Percentiles rank a stretch among this genome's conserved stretches.
Evolutionary conservation across 129 eudicot genomes (phyloP).

Genomic region (Flaveria bidentis): DNA sequence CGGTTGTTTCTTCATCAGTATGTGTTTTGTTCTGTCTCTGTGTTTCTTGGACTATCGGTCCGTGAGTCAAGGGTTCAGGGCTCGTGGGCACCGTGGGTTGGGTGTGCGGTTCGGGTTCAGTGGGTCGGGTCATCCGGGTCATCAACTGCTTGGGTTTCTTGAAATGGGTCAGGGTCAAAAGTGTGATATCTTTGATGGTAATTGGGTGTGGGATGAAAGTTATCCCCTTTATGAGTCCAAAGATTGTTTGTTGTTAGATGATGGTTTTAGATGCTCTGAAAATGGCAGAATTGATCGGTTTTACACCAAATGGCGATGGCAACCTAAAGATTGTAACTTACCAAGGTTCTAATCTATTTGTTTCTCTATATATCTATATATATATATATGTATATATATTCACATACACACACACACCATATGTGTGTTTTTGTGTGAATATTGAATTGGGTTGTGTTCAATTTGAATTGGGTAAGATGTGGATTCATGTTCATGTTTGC

Average conservation of each 20-base stretch:
- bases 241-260: slow-evolving; percentile 76
- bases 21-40: slow-evolving; percentile 45
- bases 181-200: slow-evolving; percentile 72
- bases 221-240: slow-evolving; percentile 71
- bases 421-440: slow-evolving; percentile 19
- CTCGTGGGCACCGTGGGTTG: slow-evolving; percentile 39
- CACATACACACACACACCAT: not conserved
- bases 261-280: slow-evolving; percentile 75
- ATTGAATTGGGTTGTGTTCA: not conserved
- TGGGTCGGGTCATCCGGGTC: slow-evolving; percentile 28
- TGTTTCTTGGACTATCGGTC: slow-evolving; percentile 60
- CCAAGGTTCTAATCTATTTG: slow-evolving; percentile 56
- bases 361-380: not conserved
- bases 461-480: not conserved
- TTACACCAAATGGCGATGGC: slow-evolving; percentile 93
- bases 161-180: slow-evolving; percentile 44
- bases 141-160: slow-evolving; percentile 52
- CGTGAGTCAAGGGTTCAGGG: slow-evolving; percentile 35
- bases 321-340: slow-evolving; percentile 78
- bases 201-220: slow-evolving; percentile 87
- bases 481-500: slow-evolving; percentile 17
- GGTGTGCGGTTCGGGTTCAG: slow-evolving; percentile 47
- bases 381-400: not conserved
- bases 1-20: slow-evolving; percentile 51
- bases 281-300: slow-evolving; percentile 68